Percentiles rank a stretch among this genome's conserved stretches.
phyloP scores from a whole-genome alignment of 2,329 filamentous ascomycete genomes.

The Thyridium curvatum region DNA sequence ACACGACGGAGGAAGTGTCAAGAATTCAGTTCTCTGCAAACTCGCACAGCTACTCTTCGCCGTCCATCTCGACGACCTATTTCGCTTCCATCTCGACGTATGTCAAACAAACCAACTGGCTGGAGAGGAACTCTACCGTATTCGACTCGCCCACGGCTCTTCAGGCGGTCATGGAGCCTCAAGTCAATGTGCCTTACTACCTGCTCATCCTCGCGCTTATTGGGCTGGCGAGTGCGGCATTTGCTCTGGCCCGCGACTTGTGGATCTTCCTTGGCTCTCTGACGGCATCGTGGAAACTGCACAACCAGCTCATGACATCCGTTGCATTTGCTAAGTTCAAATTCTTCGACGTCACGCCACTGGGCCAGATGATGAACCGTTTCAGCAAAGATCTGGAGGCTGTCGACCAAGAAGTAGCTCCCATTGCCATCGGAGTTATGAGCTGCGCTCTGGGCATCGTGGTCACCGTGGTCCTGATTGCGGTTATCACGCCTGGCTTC shows the following conservation, averaged over 20 bases:
- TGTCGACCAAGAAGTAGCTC: constrained; percentile 91
- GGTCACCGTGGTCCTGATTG: constrained; percentile 84
- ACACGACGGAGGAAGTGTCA: constrained; percentile 45
- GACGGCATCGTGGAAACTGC: constrained; percentile 78
- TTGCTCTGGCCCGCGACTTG: constrained; percentile 76
- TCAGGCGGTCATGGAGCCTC: constrained; percentile 16
- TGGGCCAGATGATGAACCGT: constrained; percentile 95
- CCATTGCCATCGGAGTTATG: constrained; percentile 74
- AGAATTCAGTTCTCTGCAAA: constrained; percentile 24
- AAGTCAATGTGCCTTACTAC: constrained; percentile 80
- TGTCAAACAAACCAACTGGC: constrained; percentile 23
- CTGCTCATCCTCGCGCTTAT: constrained; percentile 76
- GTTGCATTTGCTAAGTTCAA: constrained; percentile 89
- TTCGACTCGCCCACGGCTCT: constrained; percentile 24
- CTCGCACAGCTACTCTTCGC: constrained; percentile 26
- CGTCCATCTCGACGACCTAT: constrained; percentile 28
- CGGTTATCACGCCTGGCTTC: constrained; percentile 84
- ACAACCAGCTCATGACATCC: constrained; percentile 68
- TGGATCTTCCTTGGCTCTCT: constrained; percentile 92
- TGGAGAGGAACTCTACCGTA: constrained; percentile 28
- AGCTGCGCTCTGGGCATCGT: constrained; percentile 61
- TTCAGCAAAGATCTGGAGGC: constrained; percentile 97
- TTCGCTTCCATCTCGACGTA: constrained; percentile 33
- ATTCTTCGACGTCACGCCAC: constrained; percentile 94
- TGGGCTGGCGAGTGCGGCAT: constrained; percentile 68